Evolutionary conservation across 1,284 basidiomycete genomes (phyloP).

Genomic region (Rhodotorula sp.): DNA sequence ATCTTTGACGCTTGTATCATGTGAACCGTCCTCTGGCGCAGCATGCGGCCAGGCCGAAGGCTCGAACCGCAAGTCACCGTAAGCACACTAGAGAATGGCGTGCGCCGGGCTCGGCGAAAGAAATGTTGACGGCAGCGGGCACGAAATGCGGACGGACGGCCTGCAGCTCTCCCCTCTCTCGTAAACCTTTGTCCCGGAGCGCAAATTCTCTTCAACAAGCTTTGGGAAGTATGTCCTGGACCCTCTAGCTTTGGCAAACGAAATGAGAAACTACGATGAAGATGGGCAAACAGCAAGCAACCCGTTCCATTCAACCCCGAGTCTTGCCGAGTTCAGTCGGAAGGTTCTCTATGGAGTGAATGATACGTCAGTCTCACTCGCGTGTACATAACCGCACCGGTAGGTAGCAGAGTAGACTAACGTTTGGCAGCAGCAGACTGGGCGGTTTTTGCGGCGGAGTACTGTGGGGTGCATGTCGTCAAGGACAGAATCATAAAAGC

Average conservation of each 20-base stretch:
- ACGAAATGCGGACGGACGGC: no score
- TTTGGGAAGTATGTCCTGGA: no score
- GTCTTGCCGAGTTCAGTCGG: constrained; percentile 16
- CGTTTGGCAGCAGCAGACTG: constrained; percentile 30
- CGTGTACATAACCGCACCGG: background rate
- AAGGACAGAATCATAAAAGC: background rate
- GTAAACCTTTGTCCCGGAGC: no score
- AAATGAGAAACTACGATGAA: background rate
- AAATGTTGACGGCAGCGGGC: no score
- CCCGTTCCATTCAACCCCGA: background rate
- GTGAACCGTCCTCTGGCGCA: background rate
- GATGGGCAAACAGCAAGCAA: background rate
- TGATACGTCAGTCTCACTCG: background rate
- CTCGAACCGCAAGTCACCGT: background rate
- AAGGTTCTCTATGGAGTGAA: background rate
- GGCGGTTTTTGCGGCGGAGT: constrained; percentile 36
- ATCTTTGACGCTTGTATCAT: background rate
- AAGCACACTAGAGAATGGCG: background rate
- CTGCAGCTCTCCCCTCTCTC: no score
- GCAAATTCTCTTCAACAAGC: no score
- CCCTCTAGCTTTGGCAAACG: background rate
- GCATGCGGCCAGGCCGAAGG: background rate
- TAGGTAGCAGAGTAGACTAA: background rate
- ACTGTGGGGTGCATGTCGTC: constrained; percentile 3
- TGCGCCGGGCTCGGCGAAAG: no score